Base-by-base conservation (phyloP, 257 asterid genomes). In the Sherardia arvensis region DNA sequence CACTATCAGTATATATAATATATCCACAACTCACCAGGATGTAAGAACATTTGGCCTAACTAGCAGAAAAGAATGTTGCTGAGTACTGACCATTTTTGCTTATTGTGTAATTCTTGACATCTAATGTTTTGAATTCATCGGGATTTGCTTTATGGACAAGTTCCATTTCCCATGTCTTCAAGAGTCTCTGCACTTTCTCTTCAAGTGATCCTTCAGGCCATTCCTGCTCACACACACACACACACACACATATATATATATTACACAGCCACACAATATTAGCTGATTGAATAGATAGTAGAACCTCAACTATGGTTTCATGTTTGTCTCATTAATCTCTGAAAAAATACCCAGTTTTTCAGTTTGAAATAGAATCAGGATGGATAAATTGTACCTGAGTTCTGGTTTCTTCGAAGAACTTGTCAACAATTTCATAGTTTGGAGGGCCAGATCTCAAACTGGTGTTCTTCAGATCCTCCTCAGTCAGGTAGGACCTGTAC, bases 331-430 rank as follows among this genome's bases (percentile, higher is more conserved):
- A n/a, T n/a, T n/a, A n/a, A n/a, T n/a, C n/a, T n/a, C n/a, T n/a
- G n/a, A n/a, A n/a, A n/a, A n/a, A n/a, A n/a, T n/a, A n/a, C n/a
- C n/a, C n/a, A n/a, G n/a, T n/a, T 30, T 30, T 3, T 30, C 3
- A 2, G 34, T 30, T 2, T 30, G 18, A n/a, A 48, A 11, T 15
- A 7, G 5, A 7, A 7, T 18, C 0, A 28, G 30, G 7, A 12
- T 6, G 2, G 10, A 49, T 43, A 76, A 89, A n/a, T n/a, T n/a
- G n/a, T n/a, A n/a, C 96, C 3, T 81, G 82, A 64, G 94, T 85
- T 77, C 91, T 73, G 48, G 85, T 91, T 69, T 87, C 77, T 77
- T 87, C 95, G 67, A 90, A 90, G 59, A 90, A 80, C 84, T 87
- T 75, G 69, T 87, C 67, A 1, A 87, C 92, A 36, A 38, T 83